Evolutionary conservation across 2,329 filamentous ascomycete species (phyloP), one percentile per base, ranked within the genome.

Genomic region (Diplodia corticola): DNA sequence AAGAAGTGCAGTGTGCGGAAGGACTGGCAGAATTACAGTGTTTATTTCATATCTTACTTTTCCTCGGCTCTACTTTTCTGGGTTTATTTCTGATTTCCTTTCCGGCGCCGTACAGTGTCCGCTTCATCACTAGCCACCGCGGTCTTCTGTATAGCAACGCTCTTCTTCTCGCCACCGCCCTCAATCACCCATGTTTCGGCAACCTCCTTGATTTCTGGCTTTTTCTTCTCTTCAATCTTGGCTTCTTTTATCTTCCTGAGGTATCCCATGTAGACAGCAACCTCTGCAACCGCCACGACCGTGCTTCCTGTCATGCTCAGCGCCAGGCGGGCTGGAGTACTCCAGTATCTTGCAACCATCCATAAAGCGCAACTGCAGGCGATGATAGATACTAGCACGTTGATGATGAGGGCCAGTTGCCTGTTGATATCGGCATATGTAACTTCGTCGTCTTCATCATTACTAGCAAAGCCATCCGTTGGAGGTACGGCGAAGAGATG

Each of bases 391-490:
- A 97, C 83, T 46, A 97, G 80, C 60, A 98, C 92, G 76, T 98
- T 99, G 72, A 96, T 84, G 61, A 98, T 92, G 7, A 98, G 82
- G 49, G 91, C 88, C 66, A 95, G 80, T 73, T 95, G 92, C n/a
- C 91, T 84, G 75, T 94, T 90, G 1, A 95, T 83, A 68, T 95
- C 91, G 40, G 86, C 84, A 69, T 88, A 89, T 2, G 88, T 89
- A 2, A 90, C 80, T 1, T 89, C 88, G 68, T 92, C 90, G 10
- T 81, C 78, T 40, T 81, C 79, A 59, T 75, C 73, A 28, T 69
- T 86, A n/a, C 12, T 24, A 28, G 26, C 28, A 46, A 49, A 61
- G 20, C 15, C 20, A 24, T 49, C 44, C 81, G 66, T 40, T 4
- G 70, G 69, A 9, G 69, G 70, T 3, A 72, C 67, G 40, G 81